A percentile compares a stretch with the other conserved stretches of the same genome.
These are phyloP conservation scores for Plasmodium relictum DNA, from an alignment of 169 alveolate species.

Conservation along the genomic window DNA sequence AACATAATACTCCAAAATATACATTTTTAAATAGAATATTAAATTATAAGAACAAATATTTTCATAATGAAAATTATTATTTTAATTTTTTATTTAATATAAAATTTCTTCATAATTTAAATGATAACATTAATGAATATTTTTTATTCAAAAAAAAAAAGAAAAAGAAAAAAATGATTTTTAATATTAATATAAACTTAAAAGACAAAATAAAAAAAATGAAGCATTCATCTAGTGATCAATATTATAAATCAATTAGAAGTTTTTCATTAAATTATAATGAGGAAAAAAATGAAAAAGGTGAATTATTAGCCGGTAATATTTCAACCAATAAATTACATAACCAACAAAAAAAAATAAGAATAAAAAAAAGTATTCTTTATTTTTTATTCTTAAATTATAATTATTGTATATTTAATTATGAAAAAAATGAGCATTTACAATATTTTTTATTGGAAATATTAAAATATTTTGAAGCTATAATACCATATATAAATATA, in stretches of 20 bases:
- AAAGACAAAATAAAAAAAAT: slow-evolving; percentile 55
- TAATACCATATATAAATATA: slow-evolving; percentile 35
- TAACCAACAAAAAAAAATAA: background rate
- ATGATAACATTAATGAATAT: slow-evolving; percentile 29
- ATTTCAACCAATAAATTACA: background rate
- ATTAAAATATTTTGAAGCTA: slow-evolving; percentile 13
- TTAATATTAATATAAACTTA: slow-evolving; percentile 37
- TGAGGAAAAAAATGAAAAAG: background rate
- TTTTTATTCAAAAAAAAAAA: slow-evolving; percentile 37
- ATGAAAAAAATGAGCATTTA: slow-evolving; percentile 8
- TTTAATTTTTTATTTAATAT: slow-evolving; percentile 38
- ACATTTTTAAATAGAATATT: slow-evolving; percentile 9
- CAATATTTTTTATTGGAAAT: slow-evolving; percentile 14
- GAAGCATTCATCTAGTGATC: slow-evolving; percentile 7
- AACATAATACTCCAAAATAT: slow-evolving; percentile 19
- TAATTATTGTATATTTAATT: slow-evolving; percentile 60
- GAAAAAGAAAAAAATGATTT: slow-evolving; percentile 18
- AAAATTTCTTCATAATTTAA: slow-evolving; percentile 19
- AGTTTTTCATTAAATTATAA: background rate
- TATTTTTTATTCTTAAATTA: slow-evolving; percentile 57
- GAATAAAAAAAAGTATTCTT: background rate
- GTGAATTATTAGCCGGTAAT: background rate
- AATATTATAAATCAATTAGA: background rate
- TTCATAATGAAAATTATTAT: slow-evolving; percentile 47
- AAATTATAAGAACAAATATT: slow-evolving; percentile 17